A percentile compares a stretch with the other conserved stretches of the same genome.
These are phyloP conservation scores for Neurospora terricola DNA, from an alignment of 495 filamentous ascomycete genomes.

Conservation along the genomic window DNA sequence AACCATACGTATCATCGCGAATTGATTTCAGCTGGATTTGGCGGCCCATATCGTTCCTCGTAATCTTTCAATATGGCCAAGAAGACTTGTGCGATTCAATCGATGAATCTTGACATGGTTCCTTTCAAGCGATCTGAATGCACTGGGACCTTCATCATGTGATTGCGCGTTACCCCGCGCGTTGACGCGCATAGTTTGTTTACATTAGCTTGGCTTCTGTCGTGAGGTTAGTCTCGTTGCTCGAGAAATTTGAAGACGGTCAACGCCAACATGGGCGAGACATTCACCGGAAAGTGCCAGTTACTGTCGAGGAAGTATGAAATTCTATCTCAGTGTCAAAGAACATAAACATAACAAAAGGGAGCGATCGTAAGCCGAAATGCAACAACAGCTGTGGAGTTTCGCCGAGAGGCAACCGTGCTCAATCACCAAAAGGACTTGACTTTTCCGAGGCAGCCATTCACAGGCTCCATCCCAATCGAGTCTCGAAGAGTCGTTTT, in stretches of 20 bases:
- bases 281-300: not conserved
- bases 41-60: no score
- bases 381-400: not conserved
- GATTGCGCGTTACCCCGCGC: conserved; percentile 13
- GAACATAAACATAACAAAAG: not conserved
- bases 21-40: no score
- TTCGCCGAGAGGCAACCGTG: not conserved
- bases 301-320: not conserved
- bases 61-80: not conserved
- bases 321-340: no score
- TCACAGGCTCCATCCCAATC: not conserved
- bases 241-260: not conserved
- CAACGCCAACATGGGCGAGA: not conserved
- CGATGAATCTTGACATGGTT: not conserved
- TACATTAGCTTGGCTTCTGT: not conserved
- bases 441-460: not conserved
- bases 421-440: not conserved
- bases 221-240: not conserved
- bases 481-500: not conserved
- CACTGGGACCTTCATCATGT: conserved; percentile 2
- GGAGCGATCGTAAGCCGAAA: not conserved
- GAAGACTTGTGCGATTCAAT: not conserved
- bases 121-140: not conserved
- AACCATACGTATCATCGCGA: not conserved
- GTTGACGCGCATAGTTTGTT: not conserved